These are phyloP conservation scores for Russula sp. DNA, from an alignment of 768 basidiomycete species.

Conservation along the genomic window DNA sequence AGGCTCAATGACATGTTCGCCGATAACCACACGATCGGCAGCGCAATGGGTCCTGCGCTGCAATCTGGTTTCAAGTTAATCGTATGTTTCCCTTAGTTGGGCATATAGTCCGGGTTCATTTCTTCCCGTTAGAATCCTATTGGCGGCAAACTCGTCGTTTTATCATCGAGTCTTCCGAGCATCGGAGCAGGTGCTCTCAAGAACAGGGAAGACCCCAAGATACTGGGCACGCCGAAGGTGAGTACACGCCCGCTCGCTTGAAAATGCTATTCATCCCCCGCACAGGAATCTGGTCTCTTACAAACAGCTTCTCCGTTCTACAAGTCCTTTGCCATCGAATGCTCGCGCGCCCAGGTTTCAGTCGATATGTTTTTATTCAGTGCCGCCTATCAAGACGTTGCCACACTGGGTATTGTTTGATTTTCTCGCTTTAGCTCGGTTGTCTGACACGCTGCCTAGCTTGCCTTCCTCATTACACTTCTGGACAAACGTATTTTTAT, in stretches of 20 bases:
- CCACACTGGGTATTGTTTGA: slow-evolving; percentile 64
- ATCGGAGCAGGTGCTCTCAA: slow-evolving; percentile 88
- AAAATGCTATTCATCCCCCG: neutral
- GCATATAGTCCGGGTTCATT: neutral
- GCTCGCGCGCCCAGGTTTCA: slow-evolving; percentile 92
- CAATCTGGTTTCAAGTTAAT: slow-evolving; percentile 96
- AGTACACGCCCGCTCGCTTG: neutral
- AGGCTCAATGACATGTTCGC: slow-evolving; percentile 95
- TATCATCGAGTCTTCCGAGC: slow-evolving; percentile 82
- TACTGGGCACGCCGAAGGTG: slow-evolving; percentile 91
- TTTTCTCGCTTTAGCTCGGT: neutral
- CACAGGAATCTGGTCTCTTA: slow-evolving; percentile 82
- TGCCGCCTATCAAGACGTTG: slow-evolving; percentile 89
- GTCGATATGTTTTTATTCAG: slow-evolving; percentile 99
- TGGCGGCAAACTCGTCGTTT: slow-evolving; percentile 88
- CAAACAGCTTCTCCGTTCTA: slow-evolving; percentile 95
- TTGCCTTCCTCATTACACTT: slow-evolving; percentile 93
- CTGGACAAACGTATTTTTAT: slow-evolving; percentile 97
- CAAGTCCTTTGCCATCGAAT: slow-evolving; percentile 98
- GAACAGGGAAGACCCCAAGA: slow-evolving; percentile 93
- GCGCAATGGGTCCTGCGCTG: slow-evolving; percentile 89
- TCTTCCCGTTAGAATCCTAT: slow-evolving; percentile 59
- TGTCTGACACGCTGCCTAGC: slow-evolving; percentile 39
- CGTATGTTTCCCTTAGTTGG: slow-evolving; percentile 37
- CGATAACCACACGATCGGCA: slow-evolving; percentile 90